phyloP scores from a whole-genome alignment of 2,329 filamentous ascomycete genomes.

The Albophoma yamanashiensis region DNA sequence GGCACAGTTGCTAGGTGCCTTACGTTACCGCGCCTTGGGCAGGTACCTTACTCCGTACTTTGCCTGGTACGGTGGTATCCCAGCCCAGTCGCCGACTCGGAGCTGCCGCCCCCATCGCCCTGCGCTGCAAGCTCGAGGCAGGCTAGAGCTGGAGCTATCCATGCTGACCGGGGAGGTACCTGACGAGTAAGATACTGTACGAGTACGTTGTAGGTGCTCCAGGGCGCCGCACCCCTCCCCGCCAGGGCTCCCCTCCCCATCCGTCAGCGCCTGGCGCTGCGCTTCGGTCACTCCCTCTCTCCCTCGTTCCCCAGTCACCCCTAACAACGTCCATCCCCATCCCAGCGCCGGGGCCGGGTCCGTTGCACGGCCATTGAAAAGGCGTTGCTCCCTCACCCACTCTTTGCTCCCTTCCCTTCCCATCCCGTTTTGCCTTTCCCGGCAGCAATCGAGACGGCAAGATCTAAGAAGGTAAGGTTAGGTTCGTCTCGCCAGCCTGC shows the following conservation, averaged over 20 bases:
- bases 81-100: background rate
- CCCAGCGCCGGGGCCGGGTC: constrained; percentile 13
- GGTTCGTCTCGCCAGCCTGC: background rate
- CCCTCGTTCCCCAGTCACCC: constrained; percentile 12
- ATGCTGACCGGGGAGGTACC: background rate
- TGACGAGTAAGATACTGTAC: no score
- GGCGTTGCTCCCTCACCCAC: constrained; percentile 24
- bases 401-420: constrained; percentile 2
- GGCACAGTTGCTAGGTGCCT: background rate
- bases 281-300: background rate
- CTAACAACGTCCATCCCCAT: constrained; percentile 20
- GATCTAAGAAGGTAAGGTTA: constrained; percentile 1
- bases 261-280: background rate
- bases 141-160: background rate
- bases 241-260: background rate
- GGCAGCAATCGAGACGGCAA: constrained; percentile 7
- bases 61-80: background rate
- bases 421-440: background rate
- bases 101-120: background rate
- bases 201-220: no score
- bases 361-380: constrained; percentile 27
- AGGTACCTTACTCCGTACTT: no score
- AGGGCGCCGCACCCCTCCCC: background rate
- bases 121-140: background rate
- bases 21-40: no score